Base-by-base conservation (phyloP, 2,329 filamentous ascomycete genomes). In the Fusarium sulawesiense region DNA sequence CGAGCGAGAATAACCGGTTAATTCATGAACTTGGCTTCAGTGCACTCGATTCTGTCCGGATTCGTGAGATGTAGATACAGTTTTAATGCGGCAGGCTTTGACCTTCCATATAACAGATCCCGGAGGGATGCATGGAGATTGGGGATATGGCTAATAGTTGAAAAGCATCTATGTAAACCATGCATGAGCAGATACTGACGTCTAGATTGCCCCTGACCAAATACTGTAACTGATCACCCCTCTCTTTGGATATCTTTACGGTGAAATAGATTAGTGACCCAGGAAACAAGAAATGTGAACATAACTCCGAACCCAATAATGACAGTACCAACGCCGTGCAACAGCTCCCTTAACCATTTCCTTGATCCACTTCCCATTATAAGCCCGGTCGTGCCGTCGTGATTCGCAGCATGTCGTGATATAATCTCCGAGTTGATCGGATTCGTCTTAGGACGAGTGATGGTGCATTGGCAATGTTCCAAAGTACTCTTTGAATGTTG, bases 401-500 rank as follows among this genome's bases (percentile, higher is more conserved):
- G 44, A 49, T 32, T 16, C 23, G 13, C 32, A 27, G 14, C 20
- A 40, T 51, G 25, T 42, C 27, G 32, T 62, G 27, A 32, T 13
- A 42, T 27, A 10, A 54, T 54, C 29, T 42, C 32, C 21, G 12
- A 34, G 34, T 21, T 14, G 30, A 11, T 56, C 32, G 37, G 13
- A 18, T 44, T 20, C 8, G 7, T 42, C 34, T 16, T 8, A 37
- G 4, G 32, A 27, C 25, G 18, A 20, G n/a, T 30, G 54, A 49
- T 21, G 59, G 47, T 56, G 48, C 47, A 57, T 70, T 13, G 55
- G 42, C 10, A 50, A 54, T 16, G 56, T 57, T n/a, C 71, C 71
- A 55, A 73, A 69, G 37, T 75, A 74, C 23, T 65, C 61, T 51
- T 77, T 77, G 30, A 68, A 65, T 4, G 73, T 73, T 57, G 79